Conservation (phyloP, 805 yeast species). For the Metschnikowia aberdeeniae region DNA sequence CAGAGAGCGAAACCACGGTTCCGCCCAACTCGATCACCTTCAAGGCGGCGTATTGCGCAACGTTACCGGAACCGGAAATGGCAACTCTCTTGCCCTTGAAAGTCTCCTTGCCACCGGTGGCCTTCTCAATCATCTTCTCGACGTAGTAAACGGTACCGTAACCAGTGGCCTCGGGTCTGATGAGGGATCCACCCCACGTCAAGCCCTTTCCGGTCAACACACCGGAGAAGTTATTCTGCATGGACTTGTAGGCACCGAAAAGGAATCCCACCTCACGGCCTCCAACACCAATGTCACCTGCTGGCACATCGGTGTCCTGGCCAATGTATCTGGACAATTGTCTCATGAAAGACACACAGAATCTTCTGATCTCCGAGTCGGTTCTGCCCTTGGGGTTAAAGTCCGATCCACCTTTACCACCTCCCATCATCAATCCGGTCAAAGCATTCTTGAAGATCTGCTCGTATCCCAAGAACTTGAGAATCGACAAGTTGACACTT, state of each 20-base stretch:
- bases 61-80: conserved; percentile 97
- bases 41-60: conserved; percentile 98
- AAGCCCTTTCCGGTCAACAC: conserved; percentile 97
- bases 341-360: conserved; percentile 93
- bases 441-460: conserved; percentile 98
- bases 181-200: conserved; percentile 98
- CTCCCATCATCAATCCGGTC: conserved; percentile 97
- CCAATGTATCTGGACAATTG: conserved; percentile 96
- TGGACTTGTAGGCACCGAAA: conserved; percentile 93
- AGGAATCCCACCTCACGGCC: conserved; percentile 93
- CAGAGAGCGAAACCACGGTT: conserved; percentile 88
- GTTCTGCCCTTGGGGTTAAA: conserved; percentile 96
- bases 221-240: conserved; percentile 93
- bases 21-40: conserved; percentile 97
- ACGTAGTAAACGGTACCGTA: conserved; percentile 96
- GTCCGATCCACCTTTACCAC: conserved; percentile 99
- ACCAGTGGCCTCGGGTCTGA: conserved; percentile 99
- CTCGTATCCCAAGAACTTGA: conserved; percentile 96
- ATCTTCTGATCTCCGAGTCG: conserved; percentile 91
- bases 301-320: conserved; percentile 96
- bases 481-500: conserved; percentile 88
- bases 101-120: conserved; percentile 82
- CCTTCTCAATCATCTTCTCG: conserved; percentile 95
- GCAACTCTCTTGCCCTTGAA: conserved; percentile 93
- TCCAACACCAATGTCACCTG: conserved; percentile 99